Percentiles rank a stretch among this genome's conserved stretches.
phyloP scores from a whole-genome alignment of 257 asterid species.

The Solanum phureja region DNA sequence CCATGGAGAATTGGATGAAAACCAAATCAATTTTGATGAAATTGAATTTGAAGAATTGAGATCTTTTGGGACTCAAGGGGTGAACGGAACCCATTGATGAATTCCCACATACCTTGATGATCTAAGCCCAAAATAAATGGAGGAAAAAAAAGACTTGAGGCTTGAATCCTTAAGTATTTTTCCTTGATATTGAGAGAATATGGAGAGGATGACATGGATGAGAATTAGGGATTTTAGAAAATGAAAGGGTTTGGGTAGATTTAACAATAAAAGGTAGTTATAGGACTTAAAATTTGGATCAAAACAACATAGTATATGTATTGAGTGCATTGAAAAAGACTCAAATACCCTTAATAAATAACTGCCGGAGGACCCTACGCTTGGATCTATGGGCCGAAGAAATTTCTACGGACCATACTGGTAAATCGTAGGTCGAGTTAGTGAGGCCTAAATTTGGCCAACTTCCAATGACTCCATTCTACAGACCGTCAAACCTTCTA shows the following conservation, averaged over 20 bases:
- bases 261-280: neutral
- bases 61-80: neutral
- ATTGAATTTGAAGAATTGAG: neutral
- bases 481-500: neutral
- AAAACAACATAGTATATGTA: neutral
- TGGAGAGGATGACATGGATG: neutral
- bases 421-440: neutral
- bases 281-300: neutral
- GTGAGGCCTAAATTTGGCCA: neutral
- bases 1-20: neutral
- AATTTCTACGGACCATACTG: neutral
- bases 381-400: neutral
- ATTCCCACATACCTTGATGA: neutral
- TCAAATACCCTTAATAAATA: neutral
- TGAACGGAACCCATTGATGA: neutral
- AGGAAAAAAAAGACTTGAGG: neutral
- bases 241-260: neutral
- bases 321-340: neutral
- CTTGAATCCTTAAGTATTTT: neutral
- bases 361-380: no score
- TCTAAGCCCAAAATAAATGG: neutral
- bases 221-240: neutral
- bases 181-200: neutral
- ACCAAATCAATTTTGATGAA: neutral
- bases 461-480: neutral